Evolutionary conservation across 805 yeast genomes (phyloP).

Genomic region (Maudiozyma barnettii): DNA sequence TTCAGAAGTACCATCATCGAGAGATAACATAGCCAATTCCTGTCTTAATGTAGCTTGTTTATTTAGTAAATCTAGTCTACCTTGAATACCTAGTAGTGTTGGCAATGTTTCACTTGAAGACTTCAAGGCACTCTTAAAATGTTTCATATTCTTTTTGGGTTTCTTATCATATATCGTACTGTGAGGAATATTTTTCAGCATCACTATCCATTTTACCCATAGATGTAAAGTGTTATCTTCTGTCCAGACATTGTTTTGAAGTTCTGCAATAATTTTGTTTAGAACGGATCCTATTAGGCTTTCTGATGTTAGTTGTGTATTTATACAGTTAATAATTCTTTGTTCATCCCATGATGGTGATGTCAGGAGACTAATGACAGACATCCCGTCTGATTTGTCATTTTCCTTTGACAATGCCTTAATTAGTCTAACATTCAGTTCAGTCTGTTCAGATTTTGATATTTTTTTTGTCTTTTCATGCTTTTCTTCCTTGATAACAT

Average conservation of each 20-base stretch:
- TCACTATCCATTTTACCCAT: conserved; percentile 79
- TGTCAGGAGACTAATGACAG: conserved; percentile 16
- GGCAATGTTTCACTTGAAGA: conserved; percentile 55
- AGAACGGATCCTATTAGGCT: conserved; percentile 36
- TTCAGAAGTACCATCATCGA: conserved; percentile 22
- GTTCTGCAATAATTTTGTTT: conserved; percentile 36
- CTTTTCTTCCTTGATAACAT: background rate
- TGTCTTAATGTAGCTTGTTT: conserved; percentile 67
- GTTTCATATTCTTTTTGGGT: conserved; percentile 37
- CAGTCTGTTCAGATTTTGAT: conserved; percentile 22
- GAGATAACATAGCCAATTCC: conserved; percentile 35
- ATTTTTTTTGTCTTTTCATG: conserved; percentile 9
- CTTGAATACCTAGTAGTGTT: conserved; percentile 69
- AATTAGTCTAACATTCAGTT: conserved; percentile 20
- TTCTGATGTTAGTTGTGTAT: conserved; percentile 33
- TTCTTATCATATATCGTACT: conserved; percentile 25
- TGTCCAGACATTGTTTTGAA: conserved; percentile 32
- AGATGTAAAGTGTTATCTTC: conserved; percentile 24
- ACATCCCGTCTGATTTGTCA: conserved; percentile 15
- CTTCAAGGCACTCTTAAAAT: conserved; percentile 47
- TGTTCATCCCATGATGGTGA: conserved; percentile 24
- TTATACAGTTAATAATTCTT: conserved; percentile 23
- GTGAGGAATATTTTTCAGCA: conserved; percentile 46
- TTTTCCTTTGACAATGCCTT: conserved; percentile 19
- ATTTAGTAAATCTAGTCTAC: conserved; percentile 67